Conservation (phyloP, 2,329 filamentous ascomycete genomes). For the Fusarium marasasianum region DNA sequence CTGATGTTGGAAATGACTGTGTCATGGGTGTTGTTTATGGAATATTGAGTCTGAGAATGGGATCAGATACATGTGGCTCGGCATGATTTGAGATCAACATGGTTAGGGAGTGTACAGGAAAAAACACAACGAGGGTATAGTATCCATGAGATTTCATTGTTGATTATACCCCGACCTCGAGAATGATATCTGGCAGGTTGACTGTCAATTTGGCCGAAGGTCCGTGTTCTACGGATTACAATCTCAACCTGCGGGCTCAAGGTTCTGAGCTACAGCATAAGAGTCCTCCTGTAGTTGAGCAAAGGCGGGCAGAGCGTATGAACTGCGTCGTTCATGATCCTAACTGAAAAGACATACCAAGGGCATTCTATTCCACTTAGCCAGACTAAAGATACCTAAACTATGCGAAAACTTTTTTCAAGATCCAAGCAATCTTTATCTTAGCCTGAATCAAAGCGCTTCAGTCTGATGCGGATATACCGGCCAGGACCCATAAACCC, state of each 20-base stretch:
- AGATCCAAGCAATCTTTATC: not conserved
- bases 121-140: not conserved
- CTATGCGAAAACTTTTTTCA: not conserved
- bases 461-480: not conserved
- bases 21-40: not conserved
- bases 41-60: not conserved
- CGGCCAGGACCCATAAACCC: slow-evolving; percentile 7
- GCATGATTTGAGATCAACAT: not conserved
- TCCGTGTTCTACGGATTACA: not conserved
- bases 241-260: not conserved
- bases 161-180: not conserved
- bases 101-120: not conserved
- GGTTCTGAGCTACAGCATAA: not conserved
- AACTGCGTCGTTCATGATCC: not conserved
- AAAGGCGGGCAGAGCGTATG: not conserved
- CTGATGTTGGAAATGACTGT: slow-evolving; percentile 29
- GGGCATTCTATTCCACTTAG: not conserved
- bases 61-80: slow-evolving; percentile 1
- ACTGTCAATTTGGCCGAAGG: not conserved
- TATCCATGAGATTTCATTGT: not conserved
- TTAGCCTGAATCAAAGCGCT: not conserved
- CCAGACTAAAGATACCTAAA: not conserved
- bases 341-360: not conserved
- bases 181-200: not conserved
- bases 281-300: not conserved